Percentiles rank a stretch among this genome's conserved stretches.
Evolutionary conservation across 108 stramenopile species (phyloP).

Genomic region (Mediolabrus comicus): DNA sequence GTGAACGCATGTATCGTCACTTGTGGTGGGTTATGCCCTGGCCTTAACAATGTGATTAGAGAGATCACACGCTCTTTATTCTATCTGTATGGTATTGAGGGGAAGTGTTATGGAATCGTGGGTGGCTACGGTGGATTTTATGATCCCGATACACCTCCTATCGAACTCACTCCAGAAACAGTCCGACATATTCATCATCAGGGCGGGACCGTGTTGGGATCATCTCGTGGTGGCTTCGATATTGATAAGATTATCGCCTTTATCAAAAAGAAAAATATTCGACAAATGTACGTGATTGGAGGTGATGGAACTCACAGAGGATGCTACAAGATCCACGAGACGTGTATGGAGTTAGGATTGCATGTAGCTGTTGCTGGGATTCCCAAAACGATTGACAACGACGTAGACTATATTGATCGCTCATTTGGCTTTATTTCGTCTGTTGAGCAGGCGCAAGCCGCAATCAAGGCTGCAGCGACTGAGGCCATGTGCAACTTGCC

Average conservation of each 20-base stretch:
- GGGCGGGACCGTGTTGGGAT: slow-evolving; percentile 93
- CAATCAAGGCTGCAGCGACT: slow-evolving; percentile 88
- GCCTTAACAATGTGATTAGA: slow-evolving; percentile 96
- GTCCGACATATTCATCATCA: slow-evolving; percentile 93
- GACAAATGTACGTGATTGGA: slow-evolving; percentile 95
- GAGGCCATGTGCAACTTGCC: slow-evolving; percentile 97
- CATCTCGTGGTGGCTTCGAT: slow-evolving; percentile 94
- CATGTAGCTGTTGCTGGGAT: slow-evolving; percentile 96
- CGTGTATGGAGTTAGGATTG: slow-evolving; percentile 83
- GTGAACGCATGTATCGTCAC: slow-evolving; percentile 97
- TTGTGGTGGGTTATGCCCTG: slow-evolving; percentile 96
- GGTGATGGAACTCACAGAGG: slow-evolving; percentile 99
- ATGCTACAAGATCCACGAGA: slow-evolving; percentile 88
- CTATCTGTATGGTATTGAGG: slow-evolving; percentile 78
- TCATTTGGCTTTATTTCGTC: slow-evolving; percentile 93
- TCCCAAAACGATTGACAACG: slow-evolving; percentile 91
- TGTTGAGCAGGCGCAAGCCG: slow-evolving; percentile 90
- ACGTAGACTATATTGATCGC: slow-evolving; percentile 95
- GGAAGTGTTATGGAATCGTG: slow-evolving; percentile 88
- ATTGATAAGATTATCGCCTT: slow-evolving; percentile 88
- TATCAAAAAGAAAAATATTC: slow-evolving; percentile 62
- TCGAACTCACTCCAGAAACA: slow-evolving; percentile 66
- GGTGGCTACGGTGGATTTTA: slow-evolving; percentile 94
- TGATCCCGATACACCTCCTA: slow-evolving; percentile 63
- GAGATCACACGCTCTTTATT: slow-evolving; percentile 84